These are phyloP conservation scores for Penicillium parvum DNA, from an alignment of 495 filamentous ascomycete species.

Conservation along the genomic window DNA sequence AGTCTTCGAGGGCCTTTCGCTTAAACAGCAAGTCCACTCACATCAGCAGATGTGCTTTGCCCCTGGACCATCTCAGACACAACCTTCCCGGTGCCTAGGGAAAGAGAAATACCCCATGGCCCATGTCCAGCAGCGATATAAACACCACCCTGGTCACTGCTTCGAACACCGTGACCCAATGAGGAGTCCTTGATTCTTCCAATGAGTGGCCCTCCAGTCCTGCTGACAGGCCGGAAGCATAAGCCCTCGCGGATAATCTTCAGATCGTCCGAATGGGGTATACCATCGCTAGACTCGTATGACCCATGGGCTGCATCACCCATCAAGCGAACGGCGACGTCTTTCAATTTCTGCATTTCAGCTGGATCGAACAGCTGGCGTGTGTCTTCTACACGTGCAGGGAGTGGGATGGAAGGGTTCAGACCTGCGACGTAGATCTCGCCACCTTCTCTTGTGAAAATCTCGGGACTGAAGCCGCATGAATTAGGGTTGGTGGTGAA, in stretches of 20 bases:
- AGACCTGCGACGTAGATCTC: slow-evolving; percentile 74
- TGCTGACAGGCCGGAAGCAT: slow-evolving; percentile 69
- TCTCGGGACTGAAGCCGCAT: slow-evolving; percentile 63
- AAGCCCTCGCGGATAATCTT: slow-evolving; percentile 60
- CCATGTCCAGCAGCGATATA: slow-evolving; percentile 71
- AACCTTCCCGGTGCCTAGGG: slow-evolving; percentile 63
- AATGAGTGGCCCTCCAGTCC: slow-evolving; percentile 58
- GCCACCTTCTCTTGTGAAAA: slow-evolving; percentile 60
- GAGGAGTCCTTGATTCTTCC: slow-evolving; percentile 48
- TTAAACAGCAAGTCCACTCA: slow-evolving; percentile 40
- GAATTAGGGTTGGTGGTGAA: slow-evolving; percentile 53
- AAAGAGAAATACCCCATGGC: slow-evolving; percentile 63
- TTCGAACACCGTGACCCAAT: slow-evolving; percentile 47
- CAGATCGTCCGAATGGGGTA: slow-evolving; percentile 45
- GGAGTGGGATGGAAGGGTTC: slow-evolving; percentile 60
- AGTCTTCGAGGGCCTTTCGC: not conserved
- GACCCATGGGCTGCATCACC: slow-evolving; percentile 45
- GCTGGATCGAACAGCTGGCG: slow-evolving; percentile 39
- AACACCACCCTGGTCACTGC: slow-evolving; percentile 52
- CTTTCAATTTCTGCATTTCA: slow-evolving; percentile 49
- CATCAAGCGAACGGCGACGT: slow-evolving; percentile 53
- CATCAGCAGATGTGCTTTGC: slow-evolving; percentile 42
- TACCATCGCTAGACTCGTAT: slow-evolving; percentile 19
- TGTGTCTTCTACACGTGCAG: slow-evolving; percentile 44
- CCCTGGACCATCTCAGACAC: slow-evolving; percentile 60